A percentile compares a stretch with the other conserved stretches of the same genome.
These are phyloP conservation scores for Rubia occidens DNA, from an alignment of 305 asterid species.

Conservation along the genomic window DNA sequence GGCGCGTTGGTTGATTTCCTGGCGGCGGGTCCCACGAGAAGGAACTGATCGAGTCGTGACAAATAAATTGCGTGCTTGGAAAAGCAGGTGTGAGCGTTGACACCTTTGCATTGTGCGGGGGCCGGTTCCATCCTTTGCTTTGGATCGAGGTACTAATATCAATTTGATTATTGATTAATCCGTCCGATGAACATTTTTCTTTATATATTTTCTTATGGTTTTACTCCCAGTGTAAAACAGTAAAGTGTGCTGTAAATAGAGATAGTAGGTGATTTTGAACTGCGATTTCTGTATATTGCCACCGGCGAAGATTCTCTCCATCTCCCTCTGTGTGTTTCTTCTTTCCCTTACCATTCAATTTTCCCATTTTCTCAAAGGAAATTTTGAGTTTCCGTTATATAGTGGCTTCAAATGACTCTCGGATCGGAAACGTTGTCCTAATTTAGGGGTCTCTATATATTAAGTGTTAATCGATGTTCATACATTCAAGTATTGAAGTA, in stretches of 20 bases:
- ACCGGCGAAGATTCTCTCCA: background rate
- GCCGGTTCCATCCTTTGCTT: background rate
- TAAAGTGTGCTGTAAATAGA: constrained; percentile 17
- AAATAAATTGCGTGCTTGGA: constrained; percentile 18
- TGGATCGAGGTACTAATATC: constrained; percentile 14
- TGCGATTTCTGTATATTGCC: constrained; percentile 8
- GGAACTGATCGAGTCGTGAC: constrained; percentile 19
- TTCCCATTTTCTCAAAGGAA: background rate
- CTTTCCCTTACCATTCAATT: background rate
- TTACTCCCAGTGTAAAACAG: background rate
- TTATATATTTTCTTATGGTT: background rate
- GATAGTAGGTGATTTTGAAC: constrained; percentile 18
- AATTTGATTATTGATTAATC: background rate
- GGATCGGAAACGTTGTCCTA: no score
- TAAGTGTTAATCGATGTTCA: no score
- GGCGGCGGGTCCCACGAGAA: constrained; percentile 17
- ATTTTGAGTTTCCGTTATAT: background rate
- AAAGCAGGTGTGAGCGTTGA: constrained; percentile 13
- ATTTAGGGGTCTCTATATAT: no score
- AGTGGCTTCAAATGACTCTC: no score
- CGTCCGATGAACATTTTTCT: background rate
- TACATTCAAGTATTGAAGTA: no score
- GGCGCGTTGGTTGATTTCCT: constrained; percentile 20
- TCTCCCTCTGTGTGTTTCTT: background rate
- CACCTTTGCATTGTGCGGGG: constrained; percentile 15